Evolutionary conservation across 495 filamentous ascomycete genomes (phyloP).

Genomic region (Neurospora tetrasperma): DNA sequence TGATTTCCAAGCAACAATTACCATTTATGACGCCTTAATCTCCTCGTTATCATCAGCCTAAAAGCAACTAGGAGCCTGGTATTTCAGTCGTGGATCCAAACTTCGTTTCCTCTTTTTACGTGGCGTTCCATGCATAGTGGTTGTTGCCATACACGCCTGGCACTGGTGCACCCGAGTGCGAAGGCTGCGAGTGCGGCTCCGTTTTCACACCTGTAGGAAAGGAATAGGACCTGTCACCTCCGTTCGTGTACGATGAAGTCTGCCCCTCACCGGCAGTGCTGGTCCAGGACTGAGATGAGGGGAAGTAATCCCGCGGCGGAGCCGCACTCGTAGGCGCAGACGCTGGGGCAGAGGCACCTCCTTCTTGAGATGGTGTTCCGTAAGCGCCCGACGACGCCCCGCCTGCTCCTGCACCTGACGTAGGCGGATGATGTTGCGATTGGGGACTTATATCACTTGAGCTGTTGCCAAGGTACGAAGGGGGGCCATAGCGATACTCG

Average conservation of each 20-base stretch:
- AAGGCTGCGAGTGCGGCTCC: slow-evolving; percentile 5
- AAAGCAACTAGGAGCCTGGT: neutral
- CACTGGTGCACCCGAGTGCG: slow-evolving; percentile 7
- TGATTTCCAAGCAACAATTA: neutral
- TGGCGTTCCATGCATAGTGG: slow-evolving; percentile 19
- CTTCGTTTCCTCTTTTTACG: slow-evolving; percentile 1
- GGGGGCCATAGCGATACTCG: slow-evolving; percentile 40
- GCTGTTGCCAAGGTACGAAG: slow-evolving; percentile 19
- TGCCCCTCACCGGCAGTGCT: slow-evolving; percentile 31
- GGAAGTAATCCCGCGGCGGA: slow-evolving; percentile 37
- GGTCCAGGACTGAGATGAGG: slow-evolving; percentile 34
- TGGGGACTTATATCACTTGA: slow-evolving; percentile 26
- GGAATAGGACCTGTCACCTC: slow-evolving; percentile 29
- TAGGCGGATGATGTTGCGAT: slow-evolving; percentile 21
- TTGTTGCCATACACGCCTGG: slow-evolving; percentile 8
- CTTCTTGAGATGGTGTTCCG: slow-evolving; percentile 10
- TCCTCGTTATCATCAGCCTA: neutral
- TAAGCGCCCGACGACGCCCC: slow-evolving; percentile 8
- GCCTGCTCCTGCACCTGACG: slow-evolving; percentile 4
- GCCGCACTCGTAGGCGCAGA: slow-evolving; percentile 14
- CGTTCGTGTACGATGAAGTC: slow-evolving; percentile 25
- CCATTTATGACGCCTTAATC: neutral
- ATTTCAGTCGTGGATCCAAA: neutral
- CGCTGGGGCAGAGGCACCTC: slow-evolving; percentile 1
- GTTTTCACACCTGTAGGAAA: slow-evolving; percentile 20